These are phyloP conservation scores for Colletotrichum australisinense DNA, from an alignment of 2,329 filamentous ascomycete genomes.

Conservation along the genomic window DNA sequence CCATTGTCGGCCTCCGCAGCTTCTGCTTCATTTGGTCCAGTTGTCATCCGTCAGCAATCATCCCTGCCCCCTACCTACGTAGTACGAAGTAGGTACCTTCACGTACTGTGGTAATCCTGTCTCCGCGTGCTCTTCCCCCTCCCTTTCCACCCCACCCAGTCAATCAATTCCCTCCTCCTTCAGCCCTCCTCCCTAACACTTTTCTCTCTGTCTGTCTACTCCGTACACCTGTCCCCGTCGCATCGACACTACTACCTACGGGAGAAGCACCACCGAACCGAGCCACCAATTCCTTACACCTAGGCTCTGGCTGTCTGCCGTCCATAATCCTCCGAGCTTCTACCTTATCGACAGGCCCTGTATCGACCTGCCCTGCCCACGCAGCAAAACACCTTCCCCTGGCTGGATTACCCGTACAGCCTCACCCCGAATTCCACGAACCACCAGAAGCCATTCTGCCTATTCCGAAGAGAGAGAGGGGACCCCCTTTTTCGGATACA, in stretches of 20 bases:
- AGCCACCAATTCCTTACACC: conserved; percentile 13
- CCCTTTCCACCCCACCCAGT: neutral
- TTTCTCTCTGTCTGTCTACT: conserved; percentile 8
- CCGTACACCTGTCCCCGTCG: conserved; percentile 12
- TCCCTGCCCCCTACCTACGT: neutral
- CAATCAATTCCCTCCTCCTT: too few species aligned
- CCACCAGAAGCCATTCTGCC: conserved; percentile 6
- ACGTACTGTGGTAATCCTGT: neutral
- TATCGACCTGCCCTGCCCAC: neutral
- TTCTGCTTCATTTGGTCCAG: neutral
- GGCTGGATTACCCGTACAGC: conserved; percentile 21
- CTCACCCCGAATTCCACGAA: conserved; percentile 15
- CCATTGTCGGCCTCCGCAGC: neutral
- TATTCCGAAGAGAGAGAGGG: conserved; percentile 10
- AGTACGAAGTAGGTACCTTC: too few species aligned
- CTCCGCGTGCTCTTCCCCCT: neutral
- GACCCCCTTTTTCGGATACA: conserved; percentile 33
- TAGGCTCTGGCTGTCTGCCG: neutral
- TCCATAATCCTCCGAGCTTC: neutral
- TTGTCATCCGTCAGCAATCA: neutral
- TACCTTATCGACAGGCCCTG: neutral
- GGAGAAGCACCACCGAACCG: neutral
- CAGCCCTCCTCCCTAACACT: conserved; percentile 20
- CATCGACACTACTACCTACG: conserved; percentile 5
- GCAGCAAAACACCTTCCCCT: conserved; percentile 2